Evolutionary conservation across 202 grass and related monocot genomes (phyloP).

Genomic region (Schoenoplectus triqueter): DNA sequence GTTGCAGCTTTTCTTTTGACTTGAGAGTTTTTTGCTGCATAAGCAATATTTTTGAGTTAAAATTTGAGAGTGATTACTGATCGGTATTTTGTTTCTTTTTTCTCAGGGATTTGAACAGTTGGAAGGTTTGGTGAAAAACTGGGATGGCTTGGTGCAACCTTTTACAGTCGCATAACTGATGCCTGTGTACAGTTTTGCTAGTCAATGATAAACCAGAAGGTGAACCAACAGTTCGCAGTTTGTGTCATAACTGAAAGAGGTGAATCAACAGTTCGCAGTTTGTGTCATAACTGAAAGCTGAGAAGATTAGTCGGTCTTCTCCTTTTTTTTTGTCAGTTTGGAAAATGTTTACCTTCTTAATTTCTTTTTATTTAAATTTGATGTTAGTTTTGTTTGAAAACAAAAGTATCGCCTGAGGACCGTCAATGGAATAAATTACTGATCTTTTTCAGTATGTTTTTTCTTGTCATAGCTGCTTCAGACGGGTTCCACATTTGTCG

Average conservation of each 20-base stretch:
- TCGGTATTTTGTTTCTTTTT: neutral
- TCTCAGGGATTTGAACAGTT: slow-evolving; percentile 86
- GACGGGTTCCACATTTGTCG: neutral
- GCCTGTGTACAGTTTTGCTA: slow-evolving; percentile 19
- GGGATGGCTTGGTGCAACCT: slow-evolving; percentile 46
- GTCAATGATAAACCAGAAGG: slow-evolving; percentile 7
- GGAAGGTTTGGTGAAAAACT: slow-evolving; percentile 67
- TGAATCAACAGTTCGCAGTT: slow-evolving; percentile 38
- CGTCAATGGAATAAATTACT: slow-evolving; percentile 21
- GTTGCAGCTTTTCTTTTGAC: slow-evolving; percentile 1
- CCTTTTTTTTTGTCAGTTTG: slow-evolving; percentile 17
- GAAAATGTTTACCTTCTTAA: neutral
- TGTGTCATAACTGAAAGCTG: slow-evolving; percentile 6
- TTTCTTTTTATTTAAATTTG: neutral
- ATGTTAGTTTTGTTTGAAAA: slow-evolving; percentile 27
- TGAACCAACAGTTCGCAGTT: slow-evolving; percentile 37
- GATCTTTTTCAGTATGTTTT: slow-evolving; percentile 7
- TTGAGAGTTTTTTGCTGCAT: slow-evolving; percentile 15
- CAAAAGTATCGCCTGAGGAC: neutral
- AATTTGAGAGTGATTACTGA: neutral
- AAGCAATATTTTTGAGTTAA: neutral
- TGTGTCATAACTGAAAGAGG: slow-evolving; percentile 3
- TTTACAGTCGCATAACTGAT: slow-evolving; percentile 47
- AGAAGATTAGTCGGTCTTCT: neutral
- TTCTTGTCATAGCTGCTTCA: neutral